phyloP scores from a whole-genome alignment of 1,284 basidiomycete species.

The Anthracocystis setariae region DNA sequence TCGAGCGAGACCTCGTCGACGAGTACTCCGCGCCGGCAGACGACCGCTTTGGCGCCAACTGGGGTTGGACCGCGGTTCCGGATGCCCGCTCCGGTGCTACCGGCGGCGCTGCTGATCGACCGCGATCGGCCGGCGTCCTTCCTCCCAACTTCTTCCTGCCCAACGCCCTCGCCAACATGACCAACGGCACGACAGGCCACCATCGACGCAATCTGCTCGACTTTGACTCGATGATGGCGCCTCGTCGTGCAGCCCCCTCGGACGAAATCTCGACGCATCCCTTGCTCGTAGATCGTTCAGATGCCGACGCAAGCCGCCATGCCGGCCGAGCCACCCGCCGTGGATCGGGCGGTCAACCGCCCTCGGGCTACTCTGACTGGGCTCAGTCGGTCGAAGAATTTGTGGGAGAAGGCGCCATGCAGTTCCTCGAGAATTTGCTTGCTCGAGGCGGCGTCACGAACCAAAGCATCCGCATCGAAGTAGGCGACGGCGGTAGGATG shows the following conservation, averaged over 20 bases:
- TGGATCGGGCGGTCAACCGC: constrained; percentile 16
- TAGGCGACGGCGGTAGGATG: constrained; percentile 27
- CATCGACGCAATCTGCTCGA: constrained; percentile 47
- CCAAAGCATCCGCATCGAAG: constrained; percentile 58
- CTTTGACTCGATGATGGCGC: constrained; percentile 46
- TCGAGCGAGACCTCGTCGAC: constrained; percentile 54
- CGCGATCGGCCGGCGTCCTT: constrained; percentile 22
- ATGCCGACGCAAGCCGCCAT: constrained; percentile 33
- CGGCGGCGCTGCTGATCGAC: constrained; percentile 14
- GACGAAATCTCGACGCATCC: constrained; percentile 76
- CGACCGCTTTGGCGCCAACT: constrained; percentile 66
- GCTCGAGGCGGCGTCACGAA: constrained; percentile 62
- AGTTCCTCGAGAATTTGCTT: constrained; percentile 81
- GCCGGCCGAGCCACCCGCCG: constrained; percentile 19
- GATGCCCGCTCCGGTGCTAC: constrained; percentile 20
- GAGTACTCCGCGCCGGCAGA: constrained; percentile 45
- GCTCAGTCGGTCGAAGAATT: constrained; percentile 83
- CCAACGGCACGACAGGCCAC: constrained; percentile 27
- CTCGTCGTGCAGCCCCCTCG: constrained; percentile 28
- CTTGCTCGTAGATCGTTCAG: constrained; percentile 75
- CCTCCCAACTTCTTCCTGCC: constrained; percentile 58
- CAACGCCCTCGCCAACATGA: constrained; percentile 30
- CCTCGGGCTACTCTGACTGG: constrained; percentile 41
- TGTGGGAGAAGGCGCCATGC: constrained; percentile 81
- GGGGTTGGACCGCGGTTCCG: constrained; percentile 58